Base-by-base conservation (phyloP, 345 rosid genomes). In the Gossypium anomalum region DNA sequence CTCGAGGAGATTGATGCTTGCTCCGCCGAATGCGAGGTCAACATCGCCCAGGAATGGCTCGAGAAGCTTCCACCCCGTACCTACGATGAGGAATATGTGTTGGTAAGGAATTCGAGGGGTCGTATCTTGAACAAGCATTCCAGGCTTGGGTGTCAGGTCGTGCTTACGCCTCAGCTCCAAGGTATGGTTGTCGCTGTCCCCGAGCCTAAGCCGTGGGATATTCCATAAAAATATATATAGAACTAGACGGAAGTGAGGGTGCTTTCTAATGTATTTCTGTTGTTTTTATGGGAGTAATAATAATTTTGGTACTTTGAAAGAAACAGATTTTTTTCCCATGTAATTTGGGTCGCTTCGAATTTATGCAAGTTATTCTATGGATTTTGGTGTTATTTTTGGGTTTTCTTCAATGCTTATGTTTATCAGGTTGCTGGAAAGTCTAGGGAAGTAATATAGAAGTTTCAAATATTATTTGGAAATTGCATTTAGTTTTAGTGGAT, bases 171-270 rank as follows among this genome's bases (percentile, higher is more conserved):
- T 61, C 91, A 85, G 61, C 97, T 95, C 61, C 89, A 93, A 88
- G 99, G 97, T 82, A 95, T 95, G 99, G 97, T 93, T 9, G 97
- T 95, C 16, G 99, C 99, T 2, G 92, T 95, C 58, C 97, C 99
- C 43, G 99, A 95, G 81, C 90, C 98, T 14, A 95, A 85, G 83
- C 98, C 99, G 17, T 95, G 99, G 99, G 99, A 95, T 71, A 95
- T 81, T 70, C 98, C 98, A 19, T 95, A 90, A 90, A 63, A 22
- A 12, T 13, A 0, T 27, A 14, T 4, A 34, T 4, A 5, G 13
- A n/a, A 11, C 45, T 0, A 65, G 43, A 45, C 25, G n/a, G 67
- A 52, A 34, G 41, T 10, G 60, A 38, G 47, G 22, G 59, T 48
- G 38, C 2, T 58, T 72, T 49, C 41, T 65, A 67, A 62, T 58